Evolutionary conservation across 768 basidiomycete species (phyloP).

Genomic region (Mycena venus): DNA sequence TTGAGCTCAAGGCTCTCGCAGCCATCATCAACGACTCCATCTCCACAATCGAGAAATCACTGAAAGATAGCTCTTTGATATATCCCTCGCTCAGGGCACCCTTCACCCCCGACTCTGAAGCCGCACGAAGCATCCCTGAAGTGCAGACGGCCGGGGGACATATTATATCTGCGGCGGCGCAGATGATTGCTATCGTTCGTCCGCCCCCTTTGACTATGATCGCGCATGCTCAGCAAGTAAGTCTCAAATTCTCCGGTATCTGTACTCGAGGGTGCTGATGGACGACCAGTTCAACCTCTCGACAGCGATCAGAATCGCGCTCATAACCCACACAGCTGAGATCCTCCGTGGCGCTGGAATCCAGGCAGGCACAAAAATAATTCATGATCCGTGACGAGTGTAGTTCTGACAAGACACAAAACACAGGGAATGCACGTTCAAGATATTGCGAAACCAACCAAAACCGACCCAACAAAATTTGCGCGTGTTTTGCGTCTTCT

Average conservation of each 20-base stretch:
- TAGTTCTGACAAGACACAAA: no score
- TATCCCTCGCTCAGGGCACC: background rate
- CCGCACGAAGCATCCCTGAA: background rate
- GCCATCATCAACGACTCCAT: slow-evolving; percentile 10
- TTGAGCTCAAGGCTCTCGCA: no score
- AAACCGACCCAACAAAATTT: slow-evolving; percentile 9
- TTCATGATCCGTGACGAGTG: no score
- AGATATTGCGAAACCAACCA: background rate
- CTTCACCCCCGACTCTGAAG: slow-evolving; percentile 1
- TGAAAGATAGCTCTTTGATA: background rate
- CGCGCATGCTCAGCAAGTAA: background rate
- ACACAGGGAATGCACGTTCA: no score
- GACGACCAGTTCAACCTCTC: background rate
- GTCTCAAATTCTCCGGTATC: background rate
- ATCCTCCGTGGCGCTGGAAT: background rate
- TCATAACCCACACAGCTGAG: background rate
- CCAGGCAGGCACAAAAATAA: no score
- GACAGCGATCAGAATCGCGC: background rate
- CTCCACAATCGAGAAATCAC: background rate
- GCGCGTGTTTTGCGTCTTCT: slow-evolving; percentile 44
- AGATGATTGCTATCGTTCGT: slow-evolving; percentile 2
- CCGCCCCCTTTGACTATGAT: slow-evolving; percentile 10
- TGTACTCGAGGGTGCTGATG: background rate
- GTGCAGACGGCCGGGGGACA: background rate
- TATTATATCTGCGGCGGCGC: slow-evolving; percentile 12